Evolutionary conservation across 768 basidiomycete genomes (phyloP).

Genomic region (Leccinum boreale): DNA sequence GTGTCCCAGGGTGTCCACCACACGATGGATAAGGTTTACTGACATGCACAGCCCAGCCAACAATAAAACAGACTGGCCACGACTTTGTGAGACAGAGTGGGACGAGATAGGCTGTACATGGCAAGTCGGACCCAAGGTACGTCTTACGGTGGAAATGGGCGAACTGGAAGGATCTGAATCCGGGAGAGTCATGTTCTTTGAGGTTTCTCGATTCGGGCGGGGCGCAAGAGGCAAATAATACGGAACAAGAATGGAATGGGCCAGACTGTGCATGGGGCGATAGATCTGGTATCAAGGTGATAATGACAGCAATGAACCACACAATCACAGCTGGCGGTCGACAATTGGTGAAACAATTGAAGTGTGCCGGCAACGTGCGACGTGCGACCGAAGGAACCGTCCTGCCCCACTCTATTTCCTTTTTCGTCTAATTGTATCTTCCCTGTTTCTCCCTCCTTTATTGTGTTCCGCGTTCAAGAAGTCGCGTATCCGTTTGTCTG

Average conservation of each 20-base stretch:
- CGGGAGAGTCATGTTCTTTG: slow-evolving; percentile 24
- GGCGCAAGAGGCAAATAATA: slow-evolving; percentile 22
- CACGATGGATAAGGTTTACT: slow-evolving; percentile 22
- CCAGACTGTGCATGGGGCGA: slow-evolving; percentile 1
- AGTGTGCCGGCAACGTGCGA: slow-evolving; percentile 24
- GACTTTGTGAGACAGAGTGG: slow-evolving; percentile 9
- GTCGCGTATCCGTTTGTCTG: slow-evolving; percentile 21
- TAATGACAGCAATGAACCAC: slow-evolving; percentile 10
- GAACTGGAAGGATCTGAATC: slow-evolving; percentile 15
- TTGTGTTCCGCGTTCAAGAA: slow-evolving; percentile 32
- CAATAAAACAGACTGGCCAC: slow-evolving; percentile 16
- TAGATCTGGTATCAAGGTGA: slow-evolving; percentile 24
- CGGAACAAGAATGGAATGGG: slow-evolving; percentile 11
- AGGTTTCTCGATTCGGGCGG: slow-evolving; percentile 29
- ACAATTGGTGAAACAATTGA: slow-evolving; percentile 30
- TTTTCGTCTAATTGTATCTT: slow-evolving; percentile 36
- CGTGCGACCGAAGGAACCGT: slow-evolving; percentile 16
- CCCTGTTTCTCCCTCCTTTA: slow-evolving; percentile 32
- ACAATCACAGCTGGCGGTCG: slow-evolving; percentile 7
- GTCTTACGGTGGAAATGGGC: slow-evolving; percentile 1
- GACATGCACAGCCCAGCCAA: slow-evolving; percentile 10
- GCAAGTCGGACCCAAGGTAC: slow-evolving; percentile 11
- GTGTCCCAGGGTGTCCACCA: neutral
- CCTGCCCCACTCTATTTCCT: slow-evolving; percentile 23
- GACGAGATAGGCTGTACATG: slow-evolving; percentile 6